Percentiles rank a stretch among this genome's conserved stretches.
These are phyloP conservation scores for Xanthoconium separans DNA, from an alignment of 1,284 basidiomycete genomes.

Conservation along the genomic window DNA sequence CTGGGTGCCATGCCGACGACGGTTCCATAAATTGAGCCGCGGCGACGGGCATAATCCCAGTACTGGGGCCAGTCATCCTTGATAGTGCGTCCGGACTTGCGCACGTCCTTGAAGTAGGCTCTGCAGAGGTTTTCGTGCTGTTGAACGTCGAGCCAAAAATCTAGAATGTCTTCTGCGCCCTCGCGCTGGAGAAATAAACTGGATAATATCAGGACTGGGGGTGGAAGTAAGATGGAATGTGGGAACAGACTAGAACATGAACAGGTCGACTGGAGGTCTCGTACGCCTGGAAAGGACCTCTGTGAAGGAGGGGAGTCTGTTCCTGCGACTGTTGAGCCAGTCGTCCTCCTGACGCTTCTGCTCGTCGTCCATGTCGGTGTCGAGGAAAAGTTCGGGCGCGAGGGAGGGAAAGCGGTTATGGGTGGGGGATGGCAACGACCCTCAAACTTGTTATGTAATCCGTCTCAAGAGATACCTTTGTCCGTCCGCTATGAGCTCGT, in stretches of 20 bases:
- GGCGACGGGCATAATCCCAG: slow-evolving; percentile 83
- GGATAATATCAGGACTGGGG: slow-evolving; percentile 4
- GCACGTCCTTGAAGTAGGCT: slow-evolving; percentile 97
- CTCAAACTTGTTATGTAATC: slow-evolving; percentile 28
- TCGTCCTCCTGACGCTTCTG: slow-evolving; percentile 62
- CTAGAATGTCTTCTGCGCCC: slow-evolving; percentile 91
- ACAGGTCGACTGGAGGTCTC: slow-evolving; percentile 92
- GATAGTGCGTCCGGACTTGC: slow-evolving; percentile 88
- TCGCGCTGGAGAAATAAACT: slow-evolving; percentile 91
- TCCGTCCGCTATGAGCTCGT: slow-evolving; percentile 44
- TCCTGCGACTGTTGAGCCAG: slow-evolving; percentile 62
- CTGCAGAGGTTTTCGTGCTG: slow-evolving; percentile 98
- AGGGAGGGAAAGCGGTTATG: slow-evolving; percentile 14
- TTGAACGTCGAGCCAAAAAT: slow-evolving; percentile 99
- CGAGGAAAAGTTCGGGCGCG: not conserved
- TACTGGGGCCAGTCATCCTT: slow-evolving; percentile 98
- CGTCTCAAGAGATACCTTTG: not conserved
- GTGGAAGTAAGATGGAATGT: not conserved
- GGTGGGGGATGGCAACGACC: slow-evolving; percentile 14
- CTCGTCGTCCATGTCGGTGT: slow-evolving; percentile 52
- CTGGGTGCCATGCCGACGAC: slow-evolving; percentile 76
- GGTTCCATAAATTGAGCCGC: slow-evolving; percentile 88
- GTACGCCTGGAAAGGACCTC: slow-evolving; percentile 88
- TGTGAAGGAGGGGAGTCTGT: slow-evolving; percentile 75
- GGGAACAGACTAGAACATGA: slow-evolving; percentile 88